phyloP scores from a whole-genome alignment of 2,329 filamentous ascomycete species.

The Ceratocystis huliohia region DNA sequence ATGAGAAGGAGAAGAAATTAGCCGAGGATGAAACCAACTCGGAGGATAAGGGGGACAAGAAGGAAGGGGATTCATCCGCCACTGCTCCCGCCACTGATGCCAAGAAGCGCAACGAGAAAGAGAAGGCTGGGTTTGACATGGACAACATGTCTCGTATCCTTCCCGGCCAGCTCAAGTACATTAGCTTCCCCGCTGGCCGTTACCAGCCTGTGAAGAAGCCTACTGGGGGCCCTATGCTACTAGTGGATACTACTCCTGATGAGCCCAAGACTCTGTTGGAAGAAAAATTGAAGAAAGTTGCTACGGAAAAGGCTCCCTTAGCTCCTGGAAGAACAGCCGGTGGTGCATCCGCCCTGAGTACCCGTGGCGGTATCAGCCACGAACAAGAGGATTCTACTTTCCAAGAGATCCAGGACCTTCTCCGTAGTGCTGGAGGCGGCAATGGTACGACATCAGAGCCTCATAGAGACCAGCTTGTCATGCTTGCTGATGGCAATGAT shows the following conservation, averaged over 20 bases:
- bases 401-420: slow-evolving; percentile 22
- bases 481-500: slow-evolving; percentile 66
- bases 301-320: slow-evolving; percentile 48
- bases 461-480: slow-evolving; percentile 36
- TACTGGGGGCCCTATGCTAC: slow-evolving; percentile 84
- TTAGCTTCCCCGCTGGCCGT: slow-evolving; percentile 78
- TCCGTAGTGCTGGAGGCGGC: neutral
- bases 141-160: slow-evolving; percentile 96
- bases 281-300: slow-evolving; percentile 78
- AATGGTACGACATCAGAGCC: neutral
- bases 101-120: slow-evolving; percentile 89
- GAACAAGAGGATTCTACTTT: slow-evolving; percentile 26
- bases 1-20: slow-evolving; percentile 41
- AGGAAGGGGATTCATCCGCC: slow-evolving; percentile 38
- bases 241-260: slow-evolving; percentile 68
- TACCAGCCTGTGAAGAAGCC: slow-evolving; percentile 90
- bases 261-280: slow-evolving; percentile 74
- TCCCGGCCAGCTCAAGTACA: slow-evolving; percentile 84
- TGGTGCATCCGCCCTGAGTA: slow-evolving; percentile 28
- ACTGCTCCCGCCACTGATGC: slow-evolving; percentile 36
- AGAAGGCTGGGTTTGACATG: slow-evolving; percentile 91
- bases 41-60: slow-evolving; percentile 50
- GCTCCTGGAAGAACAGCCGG: slow-evolving; percentile 26
- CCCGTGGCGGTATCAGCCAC: slow-evolving; percentile 25
- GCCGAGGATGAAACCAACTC: slow-evolving; percentile 35